Base-by-base conservation (phyloP, 371 early-diverging fungal species). In the Mortierella sp. region DNA sequence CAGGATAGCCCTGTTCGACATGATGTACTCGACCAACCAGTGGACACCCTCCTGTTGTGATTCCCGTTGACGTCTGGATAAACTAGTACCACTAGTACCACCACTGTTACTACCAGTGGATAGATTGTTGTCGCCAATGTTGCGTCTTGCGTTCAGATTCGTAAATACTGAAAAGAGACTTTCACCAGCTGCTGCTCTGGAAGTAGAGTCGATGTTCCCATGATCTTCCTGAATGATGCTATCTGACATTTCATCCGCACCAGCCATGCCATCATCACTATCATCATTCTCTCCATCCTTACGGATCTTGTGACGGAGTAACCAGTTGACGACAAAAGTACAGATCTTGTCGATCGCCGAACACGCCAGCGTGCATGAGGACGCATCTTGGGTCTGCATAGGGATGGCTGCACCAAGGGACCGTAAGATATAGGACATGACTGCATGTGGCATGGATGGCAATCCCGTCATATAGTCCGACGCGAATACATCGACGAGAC, bases 311-410 rank as follows among this genome's bases (percentile, higher is more conserved):
- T 53, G 66, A 57, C 80, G 86, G 56, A 89, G 83, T 1, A 81
- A 79, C 71, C 87, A 84, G 60, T 92, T 85, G n/a, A 93, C 79
- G 1, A 93, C 85, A 71, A 87, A 93, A 0, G 90, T 85, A 34
- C 84, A 82, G 26, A 94, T 84, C 65, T 88, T 84, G 73, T 92
- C 92, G 58, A 94, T 84, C 2, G 91, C 82, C 19, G 87, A 84
- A 70, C 94, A 92, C 0, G 95, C 90, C 32, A 84, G 75, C 0
- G 93, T 86, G 24, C 89, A 88, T 23, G 89, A 81, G 0, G 76
- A 56, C 1, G 80, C 83, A 46, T 92, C 90, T 6, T 48, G 59
- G 1, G 82, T 79, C 43, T 86, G 81, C 0, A 64, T 27, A 3
- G 66, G 60, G 12, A 89, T 81, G 23, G 86, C 89, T 44, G 87